Evolutionary conservation across 495 filamentous ascomycete genomes (phyloP), one percentile per base, ranked within the genome.

Genomic region (Lindgomyces ingoldianus): DNA sequence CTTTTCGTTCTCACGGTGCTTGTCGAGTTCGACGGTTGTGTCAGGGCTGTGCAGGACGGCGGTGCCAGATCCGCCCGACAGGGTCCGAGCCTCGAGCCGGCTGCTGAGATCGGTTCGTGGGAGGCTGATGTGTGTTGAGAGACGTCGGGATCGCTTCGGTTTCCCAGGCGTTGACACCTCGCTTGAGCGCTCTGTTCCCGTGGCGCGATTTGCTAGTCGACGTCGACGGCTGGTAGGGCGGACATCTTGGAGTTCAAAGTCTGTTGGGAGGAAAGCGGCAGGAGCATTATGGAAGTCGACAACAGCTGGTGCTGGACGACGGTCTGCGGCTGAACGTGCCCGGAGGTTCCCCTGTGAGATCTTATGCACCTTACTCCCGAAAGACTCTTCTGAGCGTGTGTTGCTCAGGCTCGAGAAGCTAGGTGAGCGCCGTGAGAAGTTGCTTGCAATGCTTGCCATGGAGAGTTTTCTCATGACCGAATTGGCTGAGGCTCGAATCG

Each of bases 381-480:
- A 69, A 29, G 69, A 74, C 41, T 67, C 74, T 48, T 69, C 70
- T 62, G 59, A 70, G 51, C 58, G 59, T 12, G 56, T 59, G 50
- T 70, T 65, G 51, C 67, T 67, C 10, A 81, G 57, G 67, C 78
- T 80, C 9, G 77, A 75, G 61, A 79, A 76, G 68, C 80, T 83
- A 22, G 78, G 73, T 24, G 86, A 87, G 59, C 87, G 79, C 67
- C 83, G 87, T 44, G 81, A 81, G 70, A 90, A 87, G 64, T 80
- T 83, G 69, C 78, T 82, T 9, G 85, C 77, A 64, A 89, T 86
- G 74, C 84, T 87, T 51, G 87, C 88, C 51, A 85, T 86, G 71
- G 89, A 94, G 21, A 96, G 80, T 70, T 90, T 92, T 44, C 91
- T 84, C 81, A 94, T 94, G 70, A 96, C 83, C 0, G 89, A 88